These are phyloP conservation scores for Aspergillus puulaauensis DNA, from an alignment of 2,329 filamentous ascomycete species.

Conservation along the genomic window DNA sequence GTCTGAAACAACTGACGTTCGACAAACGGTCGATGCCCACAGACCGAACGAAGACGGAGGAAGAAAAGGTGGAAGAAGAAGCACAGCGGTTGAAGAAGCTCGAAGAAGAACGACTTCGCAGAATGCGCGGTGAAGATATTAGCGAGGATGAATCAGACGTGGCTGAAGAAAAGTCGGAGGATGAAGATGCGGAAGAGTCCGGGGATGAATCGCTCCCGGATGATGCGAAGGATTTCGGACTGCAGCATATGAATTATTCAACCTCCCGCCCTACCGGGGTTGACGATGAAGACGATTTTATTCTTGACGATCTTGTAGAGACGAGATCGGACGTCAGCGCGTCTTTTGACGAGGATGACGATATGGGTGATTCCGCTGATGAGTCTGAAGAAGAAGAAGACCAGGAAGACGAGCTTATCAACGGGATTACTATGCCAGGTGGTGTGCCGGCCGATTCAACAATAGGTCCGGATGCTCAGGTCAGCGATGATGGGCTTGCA, in stretches of 20 bases:
- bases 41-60: conserved; percentile 85
- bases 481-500: conserved; percentile 58
- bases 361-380: conserved; percentile 58
- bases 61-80: conserved; percentile 78
- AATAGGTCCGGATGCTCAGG: conserved; percentile 39
- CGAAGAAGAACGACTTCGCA: conserved; percentile 75
- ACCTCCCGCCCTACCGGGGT: conserved; percentile 58
- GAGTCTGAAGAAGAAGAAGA: conserved; percentile 56
- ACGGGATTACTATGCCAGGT: conserved; percentile 57
- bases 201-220: conserved; percentile 52
- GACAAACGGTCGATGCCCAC: conserved; percentile 84
- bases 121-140: conserved; percentile 83
- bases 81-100: conserved; percentile 74
- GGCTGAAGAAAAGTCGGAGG: conserved; percentile 42
- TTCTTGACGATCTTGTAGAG: conserved; percentile 83
- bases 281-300: conserved; percentile 92
- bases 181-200: conserved; percentile 39
- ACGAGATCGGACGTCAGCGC: conserved; percentile 63
- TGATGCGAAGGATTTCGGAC: conserved; percentile 62
- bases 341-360: conserved; percentile 45
- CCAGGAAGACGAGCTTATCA: conserved; percentile 69
- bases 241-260: conserved; percentile 51
- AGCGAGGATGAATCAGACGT: conserved; percentile 64
- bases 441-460: conserved; percentile 19
- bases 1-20: conserved; percentile 76